These are phyloP conservation scores for Ploettnerulaceae sp. DNA, from an alignment of 2,329 filamentous ascomycete genomes.

Conservation along the genomic window DNA sequence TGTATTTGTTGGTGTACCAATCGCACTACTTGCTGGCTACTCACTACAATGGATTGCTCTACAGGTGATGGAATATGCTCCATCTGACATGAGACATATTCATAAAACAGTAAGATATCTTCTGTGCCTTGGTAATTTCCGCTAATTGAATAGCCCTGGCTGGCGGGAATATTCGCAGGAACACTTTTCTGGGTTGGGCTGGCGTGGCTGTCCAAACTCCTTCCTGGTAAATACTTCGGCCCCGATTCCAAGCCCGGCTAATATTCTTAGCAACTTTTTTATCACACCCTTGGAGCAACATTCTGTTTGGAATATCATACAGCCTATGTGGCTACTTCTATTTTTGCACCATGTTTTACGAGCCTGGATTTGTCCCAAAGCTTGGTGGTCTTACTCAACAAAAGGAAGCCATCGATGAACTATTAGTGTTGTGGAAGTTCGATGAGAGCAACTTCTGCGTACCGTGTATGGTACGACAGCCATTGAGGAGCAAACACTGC, in stretches of 20 bases:
- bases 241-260: conserved; percentile 27
- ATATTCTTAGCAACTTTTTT: conserved; percentile 56
- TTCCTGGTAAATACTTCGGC: conserved; percentile 53
- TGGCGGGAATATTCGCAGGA: conserved; percentile 88
- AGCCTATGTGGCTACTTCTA: conserved; percentile 80
- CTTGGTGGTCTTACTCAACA: conserved; percentile 84
- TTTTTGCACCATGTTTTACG: conserved; percentile 73
- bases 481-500: conserved; percentile 93
- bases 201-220: conserved; percentile 68
- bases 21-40: conserved; percentile 61
- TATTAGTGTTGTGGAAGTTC: conserved; percentile 81
- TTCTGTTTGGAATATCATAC: conserved; percentile 64
- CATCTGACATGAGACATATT: conserved; percentile 81
- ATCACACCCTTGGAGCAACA: conserved; percentile 67
- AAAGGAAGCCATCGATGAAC: conserved; percentile 80
- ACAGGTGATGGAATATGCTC: conserved; percentile 75
- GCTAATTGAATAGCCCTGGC: conserved; percentile 64
- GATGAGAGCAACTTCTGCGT: conserved; percentile 94
- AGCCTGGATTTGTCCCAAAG: conserved; percentile 92
- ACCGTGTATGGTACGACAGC: conserved; percentile 88
- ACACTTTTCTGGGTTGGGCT: conserved; percentile 77
- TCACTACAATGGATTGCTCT: conserved; percentile 72
- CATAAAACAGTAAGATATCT: conserved; percentile 69
- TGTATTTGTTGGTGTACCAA: conserved; percentile 70
- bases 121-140: background rate